phyloP scores from a whole-genome alignment of 2,329 filamentous ascomycete genomes.

The Ophiostoma sp. region DNA sequence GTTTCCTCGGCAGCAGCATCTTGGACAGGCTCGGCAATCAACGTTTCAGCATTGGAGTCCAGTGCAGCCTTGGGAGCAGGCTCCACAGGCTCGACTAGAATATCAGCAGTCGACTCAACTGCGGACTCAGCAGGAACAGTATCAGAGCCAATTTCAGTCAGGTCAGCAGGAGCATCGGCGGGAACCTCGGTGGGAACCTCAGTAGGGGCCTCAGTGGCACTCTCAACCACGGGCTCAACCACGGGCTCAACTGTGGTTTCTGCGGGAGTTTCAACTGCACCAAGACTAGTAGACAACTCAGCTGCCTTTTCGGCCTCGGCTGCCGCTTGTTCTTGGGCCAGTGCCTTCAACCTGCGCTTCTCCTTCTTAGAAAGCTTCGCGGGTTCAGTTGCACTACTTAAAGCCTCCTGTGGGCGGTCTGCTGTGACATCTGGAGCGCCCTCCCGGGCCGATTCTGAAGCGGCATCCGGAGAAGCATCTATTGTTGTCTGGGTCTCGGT shows the following conservation, averaged over 20 bases:
- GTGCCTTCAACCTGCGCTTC: slow-evolving; percentile 11
- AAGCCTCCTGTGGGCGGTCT: background rate
- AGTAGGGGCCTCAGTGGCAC: too few relatives aligned
- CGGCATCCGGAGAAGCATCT: background rate
- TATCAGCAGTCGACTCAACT: background rate
- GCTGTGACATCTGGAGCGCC: background rate
- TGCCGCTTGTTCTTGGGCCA: background rate
- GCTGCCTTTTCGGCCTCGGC: background rate
- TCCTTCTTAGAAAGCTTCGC: slow-evolving; percentile 12
- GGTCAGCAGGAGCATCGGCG: background rate
- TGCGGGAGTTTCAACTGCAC: background rate
- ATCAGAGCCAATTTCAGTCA: background rate
- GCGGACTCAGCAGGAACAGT: background rate
- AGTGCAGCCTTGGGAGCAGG: background rate
- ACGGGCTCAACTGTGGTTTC: background rate
- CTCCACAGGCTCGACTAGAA: background rate
- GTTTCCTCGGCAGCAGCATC: background rate
- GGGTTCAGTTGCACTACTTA: background rate
- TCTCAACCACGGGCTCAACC: background rate
- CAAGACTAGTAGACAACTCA: background rate
- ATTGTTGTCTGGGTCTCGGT: background rate
- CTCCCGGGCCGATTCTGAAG: background rate
- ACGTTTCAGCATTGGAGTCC: background rate
- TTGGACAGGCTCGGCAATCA: background rate
- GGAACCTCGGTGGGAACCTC: background rate